A percentile compares a stretch with the other conserved stretches of the same genome.
Evolutionary conservation across 805 yeast species (phyloP).

Genomic region (Ogataea corticis): DNA sequence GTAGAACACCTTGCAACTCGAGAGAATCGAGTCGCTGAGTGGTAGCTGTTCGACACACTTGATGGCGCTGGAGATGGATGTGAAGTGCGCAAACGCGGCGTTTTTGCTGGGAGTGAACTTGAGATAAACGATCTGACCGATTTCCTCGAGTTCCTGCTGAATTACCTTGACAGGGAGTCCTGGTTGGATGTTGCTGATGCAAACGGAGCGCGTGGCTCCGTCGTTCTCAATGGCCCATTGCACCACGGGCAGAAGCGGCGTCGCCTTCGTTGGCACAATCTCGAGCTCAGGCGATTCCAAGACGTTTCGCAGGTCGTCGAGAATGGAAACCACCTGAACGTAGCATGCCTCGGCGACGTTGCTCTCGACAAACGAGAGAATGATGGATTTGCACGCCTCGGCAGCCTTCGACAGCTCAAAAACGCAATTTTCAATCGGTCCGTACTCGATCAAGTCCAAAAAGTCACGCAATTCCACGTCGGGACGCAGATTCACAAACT

Average conservation of each 20-base stretch:
- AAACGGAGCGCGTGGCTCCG: slow-evolving; percentile 34
- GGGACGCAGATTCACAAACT: slow-evolving; percentile 20
- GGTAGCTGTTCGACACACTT: slow-evolving; percentile 42
- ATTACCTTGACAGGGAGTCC: slow-evolving; percentile 26
- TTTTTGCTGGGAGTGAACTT: slow-evolving; percentile 24
- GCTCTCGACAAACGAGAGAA: slow-evolving; percentile 29
- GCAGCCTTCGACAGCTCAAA: slow-evolving; percentile 32
- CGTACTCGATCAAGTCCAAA: slow-evolving; percentile 50
- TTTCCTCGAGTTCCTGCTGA: slow-evolving; percentile 34
- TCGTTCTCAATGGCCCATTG: slow-evolving; percentile 31
- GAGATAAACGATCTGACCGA: slow-evolving; percentile 44
- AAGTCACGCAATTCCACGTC: slow-evolving; percentile 23
- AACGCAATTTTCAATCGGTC: slow-evolving; percentile 63
- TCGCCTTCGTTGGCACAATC: slow-evolving; percentile 34
- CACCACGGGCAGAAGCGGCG: slow-evolving; percentile 31
- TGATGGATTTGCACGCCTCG: slow-evolving; percentile 9
- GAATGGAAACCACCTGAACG: slow-evolving; percentile 10
- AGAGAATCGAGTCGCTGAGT: slow-evolving; percentile 24
- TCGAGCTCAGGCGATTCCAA: slow-evolving; percentile 41
- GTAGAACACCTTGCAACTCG: slow-evolving; percentile 30
- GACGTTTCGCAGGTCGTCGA: slow-evolving; percentile 26
- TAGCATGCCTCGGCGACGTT: slow-evolving; percentile 25
- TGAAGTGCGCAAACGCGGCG: slow-evolving; percentile 39
- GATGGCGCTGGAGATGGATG: slow-evolving; percentile 48
- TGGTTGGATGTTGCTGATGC: slow-evolving; percentile 27